Conservation (phyloP, 495 filamentous ascomycete species). For the Tuber indicum region DNA sequence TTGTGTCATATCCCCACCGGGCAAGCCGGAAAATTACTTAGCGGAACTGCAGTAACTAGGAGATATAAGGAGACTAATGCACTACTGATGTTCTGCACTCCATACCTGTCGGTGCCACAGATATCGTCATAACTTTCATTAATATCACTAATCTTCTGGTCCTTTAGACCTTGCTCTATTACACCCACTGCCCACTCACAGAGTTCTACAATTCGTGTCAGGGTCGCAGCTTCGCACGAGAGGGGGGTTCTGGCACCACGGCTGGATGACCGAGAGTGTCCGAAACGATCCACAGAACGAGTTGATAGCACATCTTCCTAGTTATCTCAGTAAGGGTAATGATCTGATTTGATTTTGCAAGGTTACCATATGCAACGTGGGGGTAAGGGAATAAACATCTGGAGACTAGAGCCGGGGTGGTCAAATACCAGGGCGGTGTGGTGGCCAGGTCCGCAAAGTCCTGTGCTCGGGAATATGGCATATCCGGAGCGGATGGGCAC, state of each 20-base stretch:
- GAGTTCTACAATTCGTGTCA: neutral
- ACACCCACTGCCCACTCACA: neutral
- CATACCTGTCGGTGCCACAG: neutral
- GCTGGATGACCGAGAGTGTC: neutral
- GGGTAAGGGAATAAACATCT: neutral
- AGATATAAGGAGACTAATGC: neutral
- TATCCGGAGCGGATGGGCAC: too few species aligned
- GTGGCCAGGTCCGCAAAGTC: neutral
- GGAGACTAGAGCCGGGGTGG: neutral
- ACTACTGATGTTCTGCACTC: neutral
- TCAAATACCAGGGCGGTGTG: neutral
- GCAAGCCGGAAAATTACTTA: neutral
- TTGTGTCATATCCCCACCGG: neutral
- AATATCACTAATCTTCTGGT: neutral
- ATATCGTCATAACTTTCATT: neutral
- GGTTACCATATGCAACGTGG: neutral
- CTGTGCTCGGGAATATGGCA: neutral
- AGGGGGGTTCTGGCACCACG: neutral
- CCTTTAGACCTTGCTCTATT: neutral
- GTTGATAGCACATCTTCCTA: neutral
- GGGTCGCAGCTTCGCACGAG: neutral
- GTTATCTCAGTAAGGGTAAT: neutral
- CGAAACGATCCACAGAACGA: neutral
- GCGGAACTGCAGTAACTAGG: neutral
- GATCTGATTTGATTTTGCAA: neutral